Evolutionary conservation across 2,329 filamentous ascomycete genomes (phyloP).

Genomic region (Diaporthe batatas): DNA sequence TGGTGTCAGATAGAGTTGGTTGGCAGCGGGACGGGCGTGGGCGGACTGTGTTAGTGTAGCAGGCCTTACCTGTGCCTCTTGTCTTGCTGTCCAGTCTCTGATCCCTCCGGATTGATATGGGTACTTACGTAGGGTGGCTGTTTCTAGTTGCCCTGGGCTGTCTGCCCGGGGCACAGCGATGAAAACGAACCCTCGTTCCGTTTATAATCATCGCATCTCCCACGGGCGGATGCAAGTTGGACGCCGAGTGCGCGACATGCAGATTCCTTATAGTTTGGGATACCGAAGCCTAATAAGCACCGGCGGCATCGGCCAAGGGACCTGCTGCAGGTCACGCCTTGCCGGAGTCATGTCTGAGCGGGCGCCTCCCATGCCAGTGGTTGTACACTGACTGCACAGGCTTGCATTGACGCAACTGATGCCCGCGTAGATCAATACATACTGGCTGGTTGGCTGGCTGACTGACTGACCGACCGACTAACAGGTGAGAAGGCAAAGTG

Average conservation of each 20-base stretch:
- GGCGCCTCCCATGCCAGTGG: not conserved
- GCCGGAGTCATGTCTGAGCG: conserved; percentile 14
- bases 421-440: too few species aligned
- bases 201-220: too few species aligned
- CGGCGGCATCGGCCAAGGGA: conserved; percentile 21
- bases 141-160: too few species aligned
- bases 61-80: too few species aligned
- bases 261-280: conserved; percentile 13
- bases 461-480: too few species aligned
- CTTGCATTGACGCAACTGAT: conserved; percentile 19
- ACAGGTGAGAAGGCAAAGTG: too few species aligned
- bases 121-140: too few species aligned
- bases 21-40: not conserved
- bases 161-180: too few species aligned
- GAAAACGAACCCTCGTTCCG: too few species aligned
- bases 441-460: not conserved
- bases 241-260: not conserved
- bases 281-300: conserved; percentile 5
- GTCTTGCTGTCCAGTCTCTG: too few species aligned
- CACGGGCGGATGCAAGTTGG: not conserved
- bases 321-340: not conserved
- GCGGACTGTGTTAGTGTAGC: not conserved
- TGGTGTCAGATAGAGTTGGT: conserved; percentile 22
- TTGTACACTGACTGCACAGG: not conserved
- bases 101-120: too few species aligned